Percentiles rank a stretch among this genome's conserved stretches.
Evolutionary conservation across 1,284 basidiomycete species (phyloP).

Genomic region (Earliella scabrosa): DNA sequence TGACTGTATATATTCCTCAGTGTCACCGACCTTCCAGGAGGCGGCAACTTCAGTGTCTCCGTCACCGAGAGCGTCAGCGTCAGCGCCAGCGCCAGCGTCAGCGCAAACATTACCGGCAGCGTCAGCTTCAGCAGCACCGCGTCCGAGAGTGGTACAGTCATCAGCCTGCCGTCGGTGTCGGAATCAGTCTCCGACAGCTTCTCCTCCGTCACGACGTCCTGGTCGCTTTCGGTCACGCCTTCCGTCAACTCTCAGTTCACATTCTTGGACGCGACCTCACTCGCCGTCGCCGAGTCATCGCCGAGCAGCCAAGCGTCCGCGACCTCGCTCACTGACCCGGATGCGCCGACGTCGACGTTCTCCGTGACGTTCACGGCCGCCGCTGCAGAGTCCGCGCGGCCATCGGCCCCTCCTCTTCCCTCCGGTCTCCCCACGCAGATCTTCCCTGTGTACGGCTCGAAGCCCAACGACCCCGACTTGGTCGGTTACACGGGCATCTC

Average conservation of each 20-base stretch:
- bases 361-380: slow-evolving; percentile 28
- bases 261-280: slow-evolving; percentile 27
- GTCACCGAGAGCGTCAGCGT: not conserved
- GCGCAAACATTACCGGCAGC: slow-evolving; percentile 2
- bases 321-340: slow-evolving; percentile 48
- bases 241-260: slow-evolving; percentile 26
- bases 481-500: slow-evolving; percentile 52
- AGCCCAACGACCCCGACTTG: slow-evolving; percentile 34
- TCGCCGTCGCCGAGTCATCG: slow-evolving; percentile 25
- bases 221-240: slow-evolving; percentile 25
- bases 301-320: slow-evolving; percentile 25
- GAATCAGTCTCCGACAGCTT: slow-evolving; percentile 4
- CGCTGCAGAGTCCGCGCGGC: slow-evolving; percentile 38
- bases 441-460: slow-evolving; percentile 45
- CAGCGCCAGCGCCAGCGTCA: not conserved
- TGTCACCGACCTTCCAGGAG: not conserved
- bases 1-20: slow-evolving; percentile 3
- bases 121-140: not conserved
- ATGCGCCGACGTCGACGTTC: slow-evolving; percentile 51
- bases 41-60: not conserved
- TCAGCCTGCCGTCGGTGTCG: slow-evolving; percentile 18
- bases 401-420: slow-evolving; percentile 62
- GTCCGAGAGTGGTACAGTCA: slow-evolving; percentile 10
- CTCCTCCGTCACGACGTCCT: slow-evolving; percentile 21
- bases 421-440: slow-evolving; percentile 62